A percentile compares a stretch with the other conserved stretches of the same genome.
phyloP scores from a whole-genome alignment of 768 basidiomycete species.

The Trametes maxima region DNA sequence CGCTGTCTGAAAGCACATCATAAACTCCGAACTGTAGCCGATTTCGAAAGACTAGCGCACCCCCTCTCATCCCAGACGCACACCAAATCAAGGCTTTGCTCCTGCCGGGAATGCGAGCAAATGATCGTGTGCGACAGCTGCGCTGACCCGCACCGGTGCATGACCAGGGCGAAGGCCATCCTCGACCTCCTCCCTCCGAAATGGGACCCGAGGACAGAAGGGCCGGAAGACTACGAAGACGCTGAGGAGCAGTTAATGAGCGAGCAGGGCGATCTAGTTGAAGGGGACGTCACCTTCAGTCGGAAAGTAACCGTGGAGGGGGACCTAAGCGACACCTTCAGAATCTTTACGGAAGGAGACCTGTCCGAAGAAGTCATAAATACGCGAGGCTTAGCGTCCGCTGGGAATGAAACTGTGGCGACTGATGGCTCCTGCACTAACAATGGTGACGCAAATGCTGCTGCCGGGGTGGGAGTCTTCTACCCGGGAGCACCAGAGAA shows the following conservation, averaged over 20 bases:
- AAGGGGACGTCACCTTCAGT: background rate
- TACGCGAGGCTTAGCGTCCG: too few relatives aligned
- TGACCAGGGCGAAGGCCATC: background rate
- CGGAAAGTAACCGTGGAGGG: background rate
- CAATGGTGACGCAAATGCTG: background rate
- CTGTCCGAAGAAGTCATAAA: background rate
- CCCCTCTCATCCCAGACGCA: background rate
- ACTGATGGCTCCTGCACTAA: background rate
- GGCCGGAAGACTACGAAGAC: conserved; percentile 8
- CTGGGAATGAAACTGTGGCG: background rate
- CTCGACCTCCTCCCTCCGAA: background rate
- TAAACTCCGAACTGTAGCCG: background rate
- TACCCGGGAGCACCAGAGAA: background rate
- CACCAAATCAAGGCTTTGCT: background rate
- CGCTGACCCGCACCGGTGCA: background rate
- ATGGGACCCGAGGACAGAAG: conserved; percentile 2
- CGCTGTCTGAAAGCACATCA: background rate
- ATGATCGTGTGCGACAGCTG: background rate
- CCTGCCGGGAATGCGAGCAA: background rate
- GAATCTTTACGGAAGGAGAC: background rate
- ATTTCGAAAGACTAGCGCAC: background rate
- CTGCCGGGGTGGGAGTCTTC: conserved; percentile 4
- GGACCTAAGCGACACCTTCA: background rate
- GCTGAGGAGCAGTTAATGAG: too few relatives aligned
- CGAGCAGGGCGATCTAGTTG: too few relatives aligned